Base-by-base conservation (phyloP, 495 filamentous ascomycete species). In the Ramalina intermedia region DNA sequence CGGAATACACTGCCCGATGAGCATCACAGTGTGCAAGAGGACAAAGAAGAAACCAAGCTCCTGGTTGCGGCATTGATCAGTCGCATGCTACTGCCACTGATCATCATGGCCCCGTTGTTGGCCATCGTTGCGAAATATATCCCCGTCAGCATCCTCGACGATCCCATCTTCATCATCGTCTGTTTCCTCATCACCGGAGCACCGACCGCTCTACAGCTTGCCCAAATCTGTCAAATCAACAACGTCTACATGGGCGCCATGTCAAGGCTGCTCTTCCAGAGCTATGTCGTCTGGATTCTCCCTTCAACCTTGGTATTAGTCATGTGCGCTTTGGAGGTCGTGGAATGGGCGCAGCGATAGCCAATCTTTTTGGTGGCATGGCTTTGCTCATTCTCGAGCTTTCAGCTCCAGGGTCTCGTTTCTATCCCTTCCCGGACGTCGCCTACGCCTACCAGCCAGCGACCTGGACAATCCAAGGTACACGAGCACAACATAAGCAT, bases 211-310 rank as follows among this genome's bases (percentile, higher is more conserved):
- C 72, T 98, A 54, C 91, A 98, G 62, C 68, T 98, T 56, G 88
- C 93, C 6, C 91, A 98, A 68, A 98, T 98, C 51, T 98, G 91
- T 67, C 93, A 96, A 70, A 86, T 96, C 65, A 98, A 98, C 63
- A 84, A 81, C 49, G 93, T 96, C 12, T 98, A 85, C 62, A 86
- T 96, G 66, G 76, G 80, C 23, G 85, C 88, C 33, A 96, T 98
- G 87, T 83, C 85, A 23, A 87, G 79, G 61, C 70, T 98, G 41
- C 66, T 96, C 17, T 94, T 96, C 74, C 89, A 95, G 72, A 95
- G 90, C 67, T 98, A 98, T 57, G 91, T 98, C 18, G 79, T 94
- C 51, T 94, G 87, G 84, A 96, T 98, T 51, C 76, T 98, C 18
- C 91, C 91, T 5, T 95, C 87, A 12, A 98, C 91, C 1, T 72